Evolutionary conservation across 495 filamentous ascomycete genomes (phyloP).

Genomic region (Hyaloscypha hepaticicola): DNA sequence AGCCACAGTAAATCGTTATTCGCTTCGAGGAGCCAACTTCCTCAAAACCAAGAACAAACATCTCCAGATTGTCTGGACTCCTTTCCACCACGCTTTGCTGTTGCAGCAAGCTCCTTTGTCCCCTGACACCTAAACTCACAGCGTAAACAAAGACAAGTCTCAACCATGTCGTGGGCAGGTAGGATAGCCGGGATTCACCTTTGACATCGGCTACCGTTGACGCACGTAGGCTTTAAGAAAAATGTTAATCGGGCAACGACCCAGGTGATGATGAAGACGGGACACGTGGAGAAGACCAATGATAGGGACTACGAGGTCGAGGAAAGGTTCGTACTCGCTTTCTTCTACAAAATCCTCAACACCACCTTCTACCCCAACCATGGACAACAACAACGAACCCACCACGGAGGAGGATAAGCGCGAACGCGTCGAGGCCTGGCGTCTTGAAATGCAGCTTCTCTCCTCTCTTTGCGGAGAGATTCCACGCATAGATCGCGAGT

Average conservation of each 20-base stretch:
- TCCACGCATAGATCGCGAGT: too few species aligned
- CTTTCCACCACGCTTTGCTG: neutral
- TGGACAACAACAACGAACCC: neutral
- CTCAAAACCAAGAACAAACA: neutral
- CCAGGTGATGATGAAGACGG: conserved; percentile 99
- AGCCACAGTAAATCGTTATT: conserved; percentile 8
- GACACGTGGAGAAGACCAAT: conserved; percentile 96
- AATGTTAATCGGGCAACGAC: conserved; percentile 98
- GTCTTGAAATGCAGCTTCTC: too few species aligned
- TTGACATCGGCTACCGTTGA: neutral
- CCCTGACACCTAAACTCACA: neutral
- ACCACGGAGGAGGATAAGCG: too few species aligned
- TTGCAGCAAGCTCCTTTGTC: neutral
- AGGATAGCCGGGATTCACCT: neutral
- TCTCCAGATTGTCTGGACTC: neutral
- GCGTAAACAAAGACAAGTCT: neutral
- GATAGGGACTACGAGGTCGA: conserved; percentile 99
- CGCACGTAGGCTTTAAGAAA: conserved; percentile 85
- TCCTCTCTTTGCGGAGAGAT: too few species aligned
- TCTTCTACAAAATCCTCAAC: neutral
- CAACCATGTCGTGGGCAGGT: conserved; percentile 35
- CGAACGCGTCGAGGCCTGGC: too few species aligned
- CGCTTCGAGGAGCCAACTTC: neutral
- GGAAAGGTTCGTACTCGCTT: conserved; percentile 62
- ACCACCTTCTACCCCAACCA: neutral